Evolutionary conservation across 441 rosid species (phyloP), one percentile per base, ranked within the genome.

Genomic region (Adansonia madagascariensis): DNA sequence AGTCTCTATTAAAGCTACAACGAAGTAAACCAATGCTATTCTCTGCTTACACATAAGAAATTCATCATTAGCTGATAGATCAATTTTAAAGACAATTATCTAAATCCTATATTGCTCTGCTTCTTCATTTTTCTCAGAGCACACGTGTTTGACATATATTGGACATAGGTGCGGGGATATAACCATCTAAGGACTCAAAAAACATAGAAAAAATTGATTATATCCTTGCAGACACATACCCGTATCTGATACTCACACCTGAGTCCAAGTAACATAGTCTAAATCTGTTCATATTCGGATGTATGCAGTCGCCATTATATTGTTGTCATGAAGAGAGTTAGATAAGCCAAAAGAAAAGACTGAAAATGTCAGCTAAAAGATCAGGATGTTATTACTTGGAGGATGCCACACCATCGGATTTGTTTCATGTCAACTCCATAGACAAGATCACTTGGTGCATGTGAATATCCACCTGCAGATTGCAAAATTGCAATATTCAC

Each of bases 371-470:
- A 18, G 71, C 15, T 43, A 27, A 66, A 66, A 8, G n/a, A 43
- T 44, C 4, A 20, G 27, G 18, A 46, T 22, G 41, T 46, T 22
- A 53, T 22, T 55, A 89, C 93, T 91, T 91, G 92, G 52, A 91
- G 92, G 81, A 91, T 91, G 76, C 95, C 92, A 11, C 75, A 87
- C 95, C 93, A 91, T 14, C 93, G 80, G n/a, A 89, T 88, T 0
- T 59, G 6, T 71, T 89, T 89, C 92, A 88, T 88, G 84, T 88
- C 90, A 52, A 88, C 95, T 57, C 95, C 95, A 60, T 91, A 89
- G 8, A 74, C 7, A 8, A 91, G 95, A 22, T 81, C 83, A 77
- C 2, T 0, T 7, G 95, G 92, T 1, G 95, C 92, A 65, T 91
- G 93, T 2, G 92, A 89, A 74, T 89, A 91, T 71, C 93, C 95